Evolutionary conservation across 768 basidiomycete species (phyloP).

Genomic region (Harrya chromipes): DNA sequence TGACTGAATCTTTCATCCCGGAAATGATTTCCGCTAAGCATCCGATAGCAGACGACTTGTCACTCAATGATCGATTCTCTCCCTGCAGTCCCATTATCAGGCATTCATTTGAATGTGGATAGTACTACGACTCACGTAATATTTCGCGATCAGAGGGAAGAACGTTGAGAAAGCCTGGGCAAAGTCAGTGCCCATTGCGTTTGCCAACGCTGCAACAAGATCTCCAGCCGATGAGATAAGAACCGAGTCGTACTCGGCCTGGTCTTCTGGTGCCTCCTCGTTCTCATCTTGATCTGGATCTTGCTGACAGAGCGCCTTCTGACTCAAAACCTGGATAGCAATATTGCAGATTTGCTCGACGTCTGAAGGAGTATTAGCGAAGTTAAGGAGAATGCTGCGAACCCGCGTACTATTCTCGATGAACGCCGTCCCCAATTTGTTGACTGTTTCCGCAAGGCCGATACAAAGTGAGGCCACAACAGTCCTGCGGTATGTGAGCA

Average conservation of each 20-base stretch:
- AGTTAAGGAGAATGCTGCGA: background rate
- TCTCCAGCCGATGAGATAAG: slow-evolving; percentile 93
- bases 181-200: slow-evolving; percentile 83
- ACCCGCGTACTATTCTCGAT: slow-evolving; percentile 65
- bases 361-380: slow-evolving; percentile 39
- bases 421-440: slow-evolving; percentile 86
- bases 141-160: slow-evolving; percentile 86
- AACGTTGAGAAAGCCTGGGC: slow-evolving; percentile 78
- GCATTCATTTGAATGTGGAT: background rate
- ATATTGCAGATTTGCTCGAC: slow-evolving; percentile 77
- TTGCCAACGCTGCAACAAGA: slow-evolving; percentile 86
- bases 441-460: slow-evolving; percentile 88
- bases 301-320: slow-evolving; percentile 95
- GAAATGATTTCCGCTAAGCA: slow-evolving; percentile 94
- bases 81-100: slow-evolving; percentile 44
- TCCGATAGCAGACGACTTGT: slow-evolving; percentile 91
- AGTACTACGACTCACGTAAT: slow-evolving; percentile 62
- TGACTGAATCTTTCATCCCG: slow-evolving; percentile 84
- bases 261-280: slow-evolving; percentile 82
- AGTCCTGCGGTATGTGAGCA: slow-evolving; percentile 45
- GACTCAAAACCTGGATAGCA: slow-evolving; percentile 82
- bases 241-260: slow-evolving; percentile 95
- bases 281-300: slow-evolving; percentile 91
- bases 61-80: slow-evolving; percentile 81
- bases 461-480: slow-evolving; percentile 88